phyloP scores from a whole-genome alignment of 768 basidiomycete genomes.

The Xerocomellus chrysenteron region DNA sequence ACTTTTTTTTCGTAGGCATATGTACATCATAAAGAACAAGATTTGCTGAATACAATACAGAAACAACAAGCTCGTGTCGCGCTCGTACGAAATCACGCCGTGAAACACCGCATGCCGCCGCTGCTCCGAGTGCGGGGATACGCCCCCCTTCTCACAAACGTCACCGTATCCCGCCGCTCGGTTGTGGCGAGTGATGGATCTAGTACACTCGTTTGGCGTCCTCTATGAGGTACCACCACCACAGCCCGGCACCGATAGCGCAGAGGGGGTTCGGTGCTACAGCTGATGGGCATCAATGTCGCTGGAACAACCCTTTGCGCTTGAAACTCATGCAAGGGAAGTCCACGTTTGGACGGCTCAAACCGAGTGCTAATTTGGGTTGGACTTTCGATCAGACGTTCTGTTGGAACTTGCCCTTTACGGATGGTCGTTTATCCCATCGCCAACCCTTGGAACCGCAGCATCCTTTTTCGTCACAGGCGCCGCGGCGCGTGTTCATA shows the following conservation, averaged over 20 bases:
- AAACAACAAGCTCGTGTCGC: neutral
- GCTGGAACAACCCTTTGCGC: conserved; percentile 1
- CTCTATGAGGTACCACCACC: conserved; percentile 6
- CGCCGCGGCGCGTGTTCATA: conserved; percentile 10
- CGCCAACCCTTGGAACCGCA: conserved; percentile 6
- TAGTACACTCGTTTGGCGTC: neutral
- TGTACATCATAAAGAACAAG: conserved; percentile 34
- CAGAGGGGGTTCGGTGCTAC: conserved; percentile 1
- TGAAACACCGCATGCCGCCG: conserved; percentile 7
- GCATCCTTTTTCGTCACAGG: conserved; percentile 3
- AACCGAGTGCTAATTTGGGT: conserved; percentile 17
- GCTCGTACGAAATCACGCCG: neutral
- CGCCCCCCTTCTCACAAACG: conserved; percentile 4
- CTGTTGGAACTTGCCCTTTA: conserved; percentile 30
- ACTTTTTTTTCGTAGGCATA: conserved; percentile 31
- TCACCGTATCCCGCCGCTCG: neutral
- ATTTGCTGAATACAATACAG: conserved; percentile 28
- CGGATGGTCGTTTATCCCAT: conserved; percentile 18
- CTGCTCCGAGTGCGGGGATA: neutral
- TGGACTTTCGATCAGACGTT: conserved; percentile 24
- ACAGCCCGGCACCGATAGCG: conserved; percentile 21
- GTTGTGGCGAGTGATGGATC: neutral
- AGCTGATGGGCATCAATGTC: conserved; percentile 11
- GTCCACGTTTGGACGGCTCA: conserved; percentile 23
- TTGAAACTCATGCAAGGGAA: neutral